A percentile compares a stretch with the other conserved stretches of the same genome.
Conservation (phyloP, 2,329 filamentous ascomycete species). For the Helotiales sp. region DNA sequence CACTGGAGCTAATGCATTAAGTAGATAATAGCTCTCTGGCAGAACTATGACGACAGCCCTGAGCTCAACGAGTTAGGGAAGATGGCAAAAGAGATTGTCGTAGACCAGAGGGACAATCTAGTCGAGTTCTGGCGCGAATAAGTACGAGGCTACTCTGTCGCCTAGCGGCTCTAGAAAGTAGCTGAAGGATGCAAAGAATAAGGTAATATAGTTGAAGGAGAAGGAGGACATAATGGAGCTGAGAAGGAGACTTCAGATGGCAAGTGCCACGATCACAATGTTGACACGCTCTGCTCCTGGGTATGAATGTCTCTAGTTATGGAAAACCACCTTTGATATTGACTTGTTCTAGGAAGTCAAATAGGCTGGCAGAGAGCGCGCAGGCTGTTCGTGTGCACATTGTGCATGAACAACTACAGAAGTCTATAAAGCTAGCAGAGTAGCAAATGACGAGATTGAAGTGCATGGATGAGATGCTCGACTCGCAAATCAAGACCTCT, state of each 20-base stretch:
- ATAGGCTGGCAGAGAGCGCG: background rate
- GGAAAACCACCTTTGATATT: background rate
- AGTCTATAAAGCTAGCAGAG: background rate
- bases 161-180: slow-evolving; percentile 7
- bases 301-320: background rate
- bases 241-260: slow-evolving; percentile 8
- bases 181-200: slow-evolving; percentile 8
- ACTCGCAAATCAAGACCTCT: slow-evolving; percentile 1
- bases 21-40: slow-evolving; percentile 1
- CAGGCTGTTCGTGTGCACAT: background rate
- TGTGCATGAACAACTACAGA: background rate
- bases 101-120: slow-evolving; percentile 7
- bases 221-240: slow-evolving; percentile 13
- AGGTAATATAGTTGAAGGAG: slow-evolving; percentile 12
- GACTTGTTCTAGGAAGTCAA: slow-evolving; percentile 7
- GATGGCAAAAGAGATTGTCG: background rate
- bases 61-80: background rate
- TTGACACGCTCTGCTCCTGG: slow-evolving; percentile 7
- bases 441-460: slow-evolving; percentile 6
- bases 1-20: background rate
- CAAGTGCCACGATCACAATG: slow-evolving; percentile 8
- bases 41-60: background rate
- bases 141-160: slow-evolving; percentile 2
- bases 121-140: background rate
- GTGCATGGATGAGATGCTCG: slow-evolving; percentile 4